A percentile compares a stretch with the other conserved stretches of the same genome.
These are phyloP conservation scores for Zalaria sp. DNA, from an alignment of 2,329 filamentous ascomycete genomes.

Conservation along the genomic window DNA sequence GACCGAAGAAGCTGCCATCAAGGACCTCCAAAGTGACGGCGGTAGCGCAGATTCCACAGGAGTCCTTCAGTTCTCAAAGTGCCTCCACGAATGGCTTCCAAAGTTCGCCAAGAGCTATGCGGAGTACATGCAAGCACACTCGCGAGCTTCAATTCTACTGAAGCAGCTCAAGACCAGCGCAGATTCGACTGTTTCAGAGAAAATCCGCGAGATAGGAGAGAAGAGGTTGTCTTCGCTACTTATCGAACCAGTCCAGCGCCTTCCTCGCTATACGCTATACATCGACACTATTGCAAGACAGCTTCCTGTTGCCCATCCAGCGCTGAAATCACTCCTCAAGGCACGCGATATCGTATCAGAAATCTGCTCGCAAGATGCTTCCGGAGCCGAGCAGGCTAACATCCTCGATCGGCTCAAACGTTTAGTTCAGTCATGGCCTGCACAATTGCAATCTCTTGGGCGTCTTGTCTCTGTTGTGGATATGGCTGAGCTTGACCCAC, in stretches of 20 bases:
- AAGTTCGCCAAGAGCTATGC: conserved; percentile 83
- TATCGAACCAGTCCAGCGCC: conserved; percentile 88
- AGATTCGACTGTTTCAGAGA: conserved; percentile 68
- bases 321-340: conserved; percentile 68
- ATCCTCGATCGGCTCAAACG: conserved; percentile 60
- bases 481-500: conserved; percentile 60
- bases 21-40: conserved; percentile 64
- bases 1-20: conserved; percentile 65
- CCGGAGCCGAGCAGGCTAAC: conserved; percentile 55
- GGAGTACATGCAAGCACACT: conserved; percentile 83
- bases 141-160: conserved; percentile 70
- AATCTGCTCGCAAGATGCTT: conserved; percentile 83
- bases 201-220: conserved; percentile 73
- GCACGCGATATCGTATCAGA: conserved; percentile 89
- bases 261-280: conserved; percentile 87
- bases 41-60: conserved; percentile 31
- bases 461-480: conserved; percentile 72
- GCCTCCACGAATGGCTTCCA: conserved; percentile 84
- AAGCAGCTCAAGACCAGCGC: conserved; percentile 62
- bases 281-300: conserved; percentile 90
- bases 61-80: conserved; percentile 60
- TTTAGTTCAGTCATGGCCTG: conserved; percentile 65
- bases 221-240: conserved; percentile 81
- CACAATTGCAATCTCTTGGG: conserved; percentile 44
- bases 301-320: conserved; percentile 73